Base-by-base conservation (phyloP, 441 rosid species). In the Mallotus repandus region DNA sequence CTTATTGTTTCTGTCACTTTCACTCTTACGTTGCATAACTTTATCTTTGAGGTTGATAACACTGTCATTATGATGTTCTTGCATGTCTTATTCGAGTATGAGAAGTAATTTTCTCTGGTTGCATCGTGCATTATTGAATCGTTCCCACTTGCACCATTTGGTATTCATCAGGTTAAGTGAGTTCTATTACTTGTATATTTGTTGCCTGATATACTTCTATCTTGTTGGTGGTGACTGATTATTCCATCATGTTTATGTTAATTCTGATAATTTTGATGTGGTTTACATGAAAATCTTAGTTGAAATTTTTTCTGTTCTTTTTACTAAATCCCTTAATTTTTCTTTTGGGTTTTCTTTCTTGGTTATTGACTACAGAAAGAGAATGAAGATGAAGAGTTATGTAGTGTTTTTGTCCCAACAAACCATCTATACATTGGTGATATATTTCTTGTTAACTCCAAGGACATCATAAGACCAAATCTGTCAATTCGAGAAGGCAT, bases 391-490 rank as follows among this genome's bases (percentile, higher is more conserved):
- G 98, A 93, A 78, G 96, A 93, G 80, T 77, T 93, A 69, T 93
- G 94, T 64, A 88, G 98, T 78, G 96, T 91, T 67, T 94, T 86
- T 43, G 95, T 94, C 76, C 98, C 98, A 41, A 94, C 97, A 63
- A 91, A 94, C 80, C 97, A 94, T 84, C 89, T 94, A 52, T 94
- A 94, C 78, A 88, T 91, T 10, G 98, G 97, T 53, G 97, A 94
- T 81, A 83, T 91, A 63, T 86, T 94, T 75, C 89, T 94, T 58
- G 97, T 94, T 66, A 91, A 86, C 82, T 84, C 96, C 58, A 89
- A 90, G 59, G 97, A 94, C 48, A 86, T 94, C 63, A 88, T 91
- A 73, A 89, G 97, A 63, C 97, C 97, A 19, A 94, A 92, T 78
- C 87, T 91, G 66, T 94, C 97, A 2, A 90, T 94, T 62, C 82